These are phyloP conservation scores for Malassezia brasiliensis DNA, from an alignment of 1,284 basidiomycete genomes.

Conservation along the genomic window DNA sequence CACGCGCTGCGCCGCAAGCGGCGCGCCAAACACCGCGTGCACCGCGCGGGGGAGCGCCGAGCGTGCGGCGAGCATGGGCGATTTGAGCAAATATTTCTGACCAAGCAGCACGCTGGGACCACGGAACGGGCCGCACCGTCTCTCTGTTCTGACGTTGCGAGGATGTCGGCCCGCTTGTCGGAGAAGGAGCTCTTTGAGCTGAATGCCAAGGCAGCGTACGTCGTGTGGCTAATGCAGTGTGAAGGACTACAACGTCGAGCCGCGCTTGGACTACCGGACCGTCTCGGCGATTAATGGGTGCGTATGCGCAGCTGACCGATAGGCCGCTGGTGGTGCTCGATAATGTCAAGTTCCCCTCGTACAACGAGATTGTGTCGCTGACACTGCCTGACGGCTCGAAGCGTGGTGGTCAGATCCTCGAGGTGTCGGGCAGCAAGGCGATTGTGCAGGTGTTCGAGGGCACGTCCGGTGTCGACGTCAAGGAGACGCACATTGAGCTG, in stretches of 20 bases:
- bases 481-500: slow-evolving; percentile 93
- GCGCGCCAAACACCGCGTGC: neutral
- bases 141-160: slow-evolving; percentile 2
- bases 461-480: slow-evolving; percentile 93
- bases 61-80: neutral
- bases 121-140: slow-evolving; percentile 16
- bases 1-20: neutral
- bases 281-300: slow-evolving; percentile 94
- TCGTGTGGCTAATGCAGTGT: slow-evolving; percentile 27
- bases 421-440: slow-evolving; percentile 96
- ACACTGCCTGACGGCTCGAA: slow-evolving; percentile 91
- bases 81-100: slow-evolving; percentile 16
- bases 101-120: slow-evolving; percentile 5
- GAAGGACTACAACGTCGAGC: slow-evolving; percentile 57
- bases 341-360: slow-evolving; percentile 99
- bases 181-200: slow-evolving; percentile 69
- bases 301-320: slow-evolving; percentile 40
- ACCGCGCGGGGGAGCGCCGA: no score
- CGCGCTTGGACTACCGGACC: slow-evolving; percentile 87
- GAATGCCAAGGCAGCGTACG: slow-evolving; percentile 67
- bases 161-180: slow-evolving; percentile 49
- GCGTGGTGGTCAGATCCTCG: slow-evolving; percentile 92
- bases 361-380: slow-evolving; percentile 96
- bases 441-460: slow-evolving; percentile 98
- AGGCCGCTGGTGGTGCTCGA: slow-evolving; percentile 75